Conservation (phyloP, 1,284 basidiomycete genomes). For the Sanghuangporus baumii region DNA sequence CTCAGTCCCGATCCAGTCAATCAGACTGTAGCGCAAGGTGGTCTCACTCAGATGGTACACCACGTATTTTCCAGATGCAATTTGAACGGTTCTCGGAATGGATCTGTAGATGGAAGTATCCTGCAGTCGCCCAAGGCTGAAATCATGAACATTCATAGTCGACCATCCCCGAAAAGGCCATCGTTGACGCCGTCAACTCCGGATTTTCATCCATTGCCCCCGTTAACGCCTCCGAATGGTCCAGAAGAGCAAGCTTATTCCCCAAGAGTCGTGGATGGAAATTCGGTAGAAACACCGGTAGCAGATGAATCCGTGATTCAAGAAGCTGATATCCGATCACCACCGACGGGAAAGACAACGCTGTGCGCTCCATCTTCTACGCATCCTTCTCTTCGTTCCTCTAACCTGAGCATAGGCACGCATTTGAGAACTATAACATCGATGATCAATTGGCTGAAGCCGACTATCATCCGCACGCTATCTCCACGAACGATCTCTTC, state of each 20-base stretch:
- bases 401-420: conserved; percentile 14
- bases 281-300: conserved; percentile 13
- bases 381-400: not conserved
- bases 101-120: conserved; percentile 23
- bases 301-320: not conserved
- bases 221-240: conserved; percentile 19
- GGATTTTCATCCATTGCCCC: conserved; percentile 23
- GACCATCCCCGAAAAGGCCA: conserved; percentile 22
- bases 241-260: conserved; percentile 1
- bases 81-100: conserved; percentile 24
- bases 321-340: conserved; percentile 7
- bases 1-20: conserved; percentile 86
- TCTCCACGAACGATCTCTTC: conserved; percentile 77
- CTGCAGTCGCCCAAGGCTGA: conserved; percentile 24
- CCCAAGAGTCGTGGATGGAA: conserved; percentile 12
- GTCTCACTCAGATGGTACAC: conserved; percentile 94
- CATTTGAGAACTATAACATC: conserved; percentile 26
- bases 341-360: not conserved
- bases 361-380: conserved; percentile 3
- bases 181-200: conserved; percentile 28
- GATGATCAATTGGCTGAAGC: conserved; percentile 27
- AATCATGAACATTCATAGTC: conserved; percentile 10
- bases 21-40: conserved; percentile 95
- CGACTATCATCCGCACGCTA: conserved; percentile 25
- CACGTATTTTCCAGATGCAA: conserved; percentile 85